Base-by-base conservation (phyloP, 106 monocot species). In the Agapanthus africanus region DNA sequence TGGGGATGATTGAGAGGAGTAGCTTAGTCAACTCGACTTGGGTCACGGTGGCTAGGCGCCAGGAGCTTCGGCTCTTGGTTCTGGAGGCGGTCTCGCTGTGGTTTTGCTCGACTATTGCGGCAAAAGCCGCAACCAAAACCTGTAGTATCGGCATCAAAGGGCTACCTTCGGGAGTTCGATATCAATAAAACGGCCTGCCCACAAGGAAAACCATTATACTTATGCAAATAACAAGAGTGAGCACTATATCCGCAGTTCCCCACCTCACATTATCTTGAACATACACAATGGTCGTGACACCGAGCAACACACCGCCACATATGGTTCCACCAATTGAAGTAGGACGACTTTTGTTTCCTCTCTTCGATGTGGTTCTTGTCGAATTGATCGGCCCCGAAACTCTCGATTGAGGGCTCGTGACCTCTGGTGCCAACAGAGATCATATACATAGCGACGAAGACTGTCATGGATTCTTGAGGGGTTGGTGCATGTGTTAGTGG, bases 281-380 rank as follows among this genome's bases (percentile, higher is more conserved):
- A 69, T 87, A 90, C 1, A 82, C 87, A 22, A 93, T 46, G 28
- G 68, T 30, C 0, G 90, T 93, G 52, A 84, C 86, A 1, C 84
- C 93, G 2, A 87, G 73, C 6, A 84, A 13, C 14, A 93, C 41
- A 4, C 90, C 89, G 19, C 70, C 9, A 56, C 89, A 84, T 14
- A 93, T 71, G 80, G 77, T 80, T 93, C 93, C 93, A 93, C 89
- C 89, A 90, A 79, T 93, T 93, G 78, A 93, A 93, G 75, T 79
- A 93, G 4, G 93, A 93, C 85, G 90, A 81, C 81, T 93, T 93
- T 69, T 86, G 44, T 75, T 49, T 84, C 62, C 81, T 66, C 76
- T 93, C 89, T 19, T 4, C 59, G 0, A 62, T 65, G 37, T 84
- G 75, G 68, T 85, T 75, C 22, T 81, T 84, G 34, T 93, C 93